phyloP scores from a whole-genome alignment of 306 rosid genomes.

The Glycine tomentella region DNA sequence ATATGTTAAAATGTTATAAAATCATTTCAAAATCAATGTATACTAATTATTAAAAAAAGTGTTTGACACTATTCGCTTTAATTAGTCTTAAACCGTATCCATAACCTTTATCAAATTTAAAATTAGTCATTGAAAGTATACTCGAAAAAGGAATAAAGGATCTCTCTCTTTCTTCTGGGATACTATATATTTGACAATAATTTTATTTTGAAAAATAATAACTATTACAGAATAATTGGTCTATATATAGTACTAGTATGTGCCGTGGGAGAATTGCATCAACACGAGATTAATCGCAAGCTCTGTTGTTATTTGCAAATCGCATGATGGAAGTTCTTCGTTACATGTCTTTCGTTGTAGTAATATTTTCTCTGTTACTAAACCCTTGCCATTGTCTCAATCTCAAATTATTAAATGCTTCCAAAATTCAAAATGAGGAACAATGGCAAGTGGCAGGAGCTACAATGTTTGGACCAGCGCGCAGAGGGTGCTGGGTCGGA shows the following conservation, averaged over 20 bases:
- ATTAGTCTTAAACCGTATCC: too few species aligned
- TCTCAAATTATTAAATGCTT: constrained; percentile 37
- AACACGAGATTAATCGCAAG: background rate
- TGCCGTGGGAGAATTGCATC: background rate
- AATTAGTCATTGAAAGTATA: too few species aligned
- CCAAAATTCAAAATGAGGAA: background rate
- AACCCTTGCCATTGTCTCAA: constrained; percentile 51
- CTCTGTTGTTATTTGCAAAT: background rate
- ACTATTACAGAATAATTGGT: background rate
- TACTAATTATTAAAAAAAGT: too few species aligned
- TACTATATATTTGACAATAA: background rate
- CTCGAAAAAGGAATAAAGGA: background rate
- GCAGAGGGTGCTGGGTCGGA: constrained; percentile 55
- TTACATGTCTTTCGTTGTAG: background rate
- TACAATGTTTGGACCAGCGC: constrained; percentile 60
- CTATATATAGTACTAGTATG: background rate
- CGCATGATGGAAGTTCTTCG: constrained; percentile 27
- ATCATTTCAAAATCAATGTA: too few species aligned
- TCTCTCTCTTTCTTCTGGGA: too few species aligned
- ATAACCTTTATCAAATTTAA: too few species aligned
- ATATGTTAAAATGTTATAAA: too few species aligned
- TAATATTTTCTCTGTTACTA: background rate
- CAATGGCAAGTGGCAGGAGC: constrained; percentile 53
- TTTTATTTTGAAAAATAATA: background rate
- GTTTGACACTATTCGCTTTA: too few species aligned